Conservation (phyloP, 768 basidiomycete species). For the Suillus decipiens region DNA sequence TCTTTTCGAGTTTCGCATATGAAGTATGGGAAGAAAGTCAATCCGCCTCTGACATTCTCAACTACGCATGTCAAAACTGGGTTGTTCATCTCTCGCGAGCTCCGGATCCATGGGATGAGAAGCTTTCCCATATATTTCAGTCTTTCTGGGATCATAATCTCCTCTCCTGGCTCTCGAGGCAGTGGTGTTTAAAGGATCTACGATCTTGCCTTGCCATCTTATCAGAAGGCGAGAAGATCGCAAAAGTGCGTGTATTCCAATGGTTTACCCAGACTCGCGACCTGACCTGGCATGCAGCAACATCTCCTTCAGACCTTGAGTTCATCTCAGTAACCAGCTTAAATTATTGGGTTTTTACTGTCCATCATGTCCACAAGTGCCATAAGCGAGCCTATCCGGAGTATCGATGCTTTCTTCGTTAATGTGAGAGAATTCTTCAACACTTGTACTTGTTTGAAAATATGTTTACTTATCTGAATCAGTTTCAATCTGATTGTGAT, state of each 20-base stretch:
- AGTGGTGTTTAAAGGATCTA: neutral
- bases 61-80: neutral
- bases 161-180: neutral
- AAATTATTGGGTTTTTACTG: neutral
- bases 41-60: neutral
- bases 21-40: neutral
- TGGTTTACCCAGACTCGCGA: neutral
- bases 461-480: neutral
- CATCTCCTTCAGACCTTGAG: neutral
- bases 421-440: neutral
- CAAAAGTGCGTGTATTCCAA: neutral
- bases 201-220: neutral
- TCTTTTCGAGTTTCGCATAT: neutral
- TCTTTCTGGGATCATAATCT: neutral
- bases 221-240: neutral
- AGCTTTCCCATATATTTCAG: neutral
- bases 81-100: neutral
- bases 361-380: neutral
- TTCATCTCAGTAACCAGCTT: neutral
- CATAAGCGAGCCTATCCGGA: neutral
- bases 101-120: neutral
- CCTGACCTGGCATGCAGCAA: neutral
- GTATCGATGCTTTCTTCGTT: too few species aligned
- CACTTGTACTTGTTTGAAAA: neutral
- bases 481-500: too few species aligned